Evolutionary conservation across 2,329 filamentous ascomycete genomes (phyloP).

Genomic region (Calcarisporium arbuscula): DNA sequence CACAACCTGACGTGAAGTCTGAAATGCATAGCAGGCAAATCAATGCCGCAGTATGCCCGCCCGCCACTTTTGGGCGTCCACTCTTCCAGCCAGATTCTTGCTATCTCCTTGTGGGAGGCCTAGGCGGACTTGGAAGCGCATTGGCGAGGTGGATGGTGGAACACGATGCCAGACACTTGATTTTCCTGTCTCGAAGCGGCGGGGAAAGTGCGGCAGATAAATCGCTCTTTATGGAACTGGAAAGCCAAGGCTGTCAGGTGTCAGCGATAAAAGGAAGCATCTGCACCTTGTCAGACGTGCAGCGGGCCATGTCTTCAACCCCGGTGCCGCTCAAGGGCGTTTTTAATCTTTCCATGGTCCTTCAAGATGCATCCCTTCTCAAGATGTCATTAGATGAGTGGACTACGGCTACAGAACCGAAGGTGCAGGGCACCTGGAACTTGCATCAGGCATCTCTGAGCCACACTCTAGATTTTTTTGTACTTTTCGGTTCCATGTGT

Average conservation of each 20-base stretch:
- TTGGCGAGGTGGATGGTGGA: conserved; percentile 23
- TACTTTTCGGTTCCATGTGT: conserved; percentile 23
- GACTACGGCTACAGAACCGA: conserved; percentile 18
- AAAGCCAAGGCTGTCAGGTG: conserved; percentile 17
- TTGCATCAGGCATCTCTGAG: conserved; percentile 17
- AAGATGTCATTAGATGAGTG: conserved; percentile 28
- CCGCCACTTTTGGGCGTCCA: too few relatives aligned
- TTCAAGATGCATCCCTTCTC: conserved; percentile 21
- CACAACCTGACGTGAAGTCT: too few relatives aligned
- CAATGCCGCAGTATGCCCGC: too few relatives aligned
- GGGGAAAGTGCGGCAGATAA: conserved; percentile 7
- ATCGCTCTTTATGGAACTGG: conserved; percentile 16
- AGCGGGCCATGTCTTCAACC: conserved; percentile 13
- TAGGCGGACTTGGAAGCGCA: conserved; percentile 24
- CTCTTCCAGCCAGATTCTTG: too few relatives aligned
- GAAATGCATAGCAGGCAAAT: too few relatives aligned
- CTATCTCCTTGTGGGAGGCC: conserved; percentile 25
- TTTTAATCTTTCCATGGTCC: conserved; percentile 34
- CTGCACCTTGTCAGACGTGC: conserved; percentile 18
- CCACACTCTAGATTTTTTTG: conserved; percentile 28
- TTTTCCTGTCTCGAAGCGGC: conserved; percentile 20
- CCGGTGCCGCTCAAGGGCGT: conserved; percentile 29
- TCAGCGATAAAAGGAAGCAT: conserved; percentile 27
- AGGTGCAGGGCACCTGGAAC: conserved; percentile 27
- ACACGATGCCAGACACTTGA: conserved; percentile 20